Evolutionary conservation across 2,329 filamentous ascomycete species (phyloP).

Genomic region (Penicillium sp.): DNA sequence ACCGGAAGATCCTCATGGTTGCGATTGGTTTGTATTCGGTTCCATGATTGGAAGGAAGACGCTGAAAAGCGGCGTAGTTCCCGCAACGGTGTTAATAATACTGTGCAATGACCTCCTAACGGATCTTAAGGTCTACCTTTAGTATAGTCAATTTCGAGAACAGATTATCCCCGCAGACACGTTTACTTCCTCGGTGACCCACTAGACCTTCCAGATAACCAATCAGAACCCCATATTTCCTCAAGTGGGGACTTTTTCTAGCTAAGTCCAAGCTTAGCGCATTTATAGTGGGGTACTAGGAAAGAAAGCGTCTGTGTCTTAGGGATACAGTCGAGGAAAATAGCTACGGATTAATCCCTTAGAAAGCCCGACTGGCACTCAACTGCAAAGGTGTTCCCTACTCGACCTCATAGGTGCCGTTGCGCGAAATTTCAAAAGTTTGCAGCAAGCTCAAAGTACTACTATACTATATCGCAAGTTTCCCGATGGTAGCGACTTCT

Average conservation of each 20-base stretch:
- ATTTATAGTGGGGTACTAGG: too few relatives aligned
- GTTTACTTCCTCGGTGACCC: too few relatives aligned
- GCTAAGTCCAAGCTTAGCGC: too few relatives aligned
- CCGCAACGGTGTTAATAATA: too few relatives aligned
- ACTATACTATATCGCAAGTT: constrained; percentile 61
- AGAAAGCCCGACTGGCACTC: constrained; percentile 58
- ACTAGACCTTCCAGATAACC: too few relatives aligned
- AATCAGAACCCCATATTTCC: too few relatives aligned
- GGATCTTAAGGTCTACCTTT: too few relatives aligned
- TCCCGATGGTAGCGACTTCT: constrained; percentile 63
- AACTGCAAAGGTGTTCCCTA: constrained; percentile 58
- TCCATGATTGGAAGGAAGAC: not conserved
- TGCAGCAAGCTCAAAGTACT: constrained; percentile 56
- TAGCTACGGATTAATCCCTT: constrained; percentile 56
- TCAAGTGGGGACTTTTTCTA: too few relatives aligned
- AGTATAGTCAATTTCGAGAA: too few relatives aligned
- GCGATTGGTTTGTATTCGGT: not conserved
- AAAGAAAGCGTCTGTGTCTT: too few relatives aligned
- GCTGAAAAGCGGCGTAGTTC: not conserved
- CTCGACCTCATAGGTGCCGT: constrained; percentile 58
- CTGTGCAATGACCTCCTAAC: too few relatives aligned
- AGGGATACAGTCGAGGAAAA: constrained; percentile 38
- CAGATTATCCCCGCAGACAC: too few relatives aligned
- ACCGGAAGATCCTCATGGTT: not conserved
- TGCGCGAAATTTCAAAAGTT: constrained; percentile 59